These are phyloP conservation scores for Hypoxylon perforatum DNA, from an alignment of 495 filamentous ascomycete genomes.

Conservation along the genomic window DNA sequence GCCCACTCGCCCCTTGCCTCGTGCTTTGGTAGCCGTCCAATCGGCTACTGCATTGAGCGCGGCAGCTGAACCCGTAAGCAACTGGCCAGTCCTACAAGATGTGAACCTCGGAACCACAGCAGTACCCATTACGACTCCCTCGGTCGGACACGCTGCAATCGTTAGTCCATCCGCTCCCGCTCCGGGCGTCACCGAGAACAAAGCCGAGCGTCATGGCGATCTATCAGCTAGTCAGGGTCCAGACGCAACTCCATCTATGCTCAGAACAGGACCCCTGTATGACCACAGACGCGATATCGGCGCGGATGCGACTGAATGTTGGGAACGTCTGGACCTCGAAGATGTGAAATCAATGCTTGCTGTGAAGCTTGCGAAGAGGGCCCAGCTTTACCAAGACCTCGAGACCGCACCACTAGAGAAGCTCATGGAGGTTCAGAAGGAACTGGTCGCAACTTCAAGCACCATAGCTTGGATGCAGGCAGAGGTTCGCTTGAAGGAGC, in stretches of 20 bases:
- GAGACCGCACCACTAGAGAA: too few relatives aligned
- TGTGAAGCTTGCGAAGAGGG: too few relatives aligned
- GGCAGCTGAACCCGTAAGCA: background rate
- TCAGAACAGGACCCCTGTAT: too few relatives aligned
- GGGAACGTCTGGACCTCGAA: too few relatives aligned
- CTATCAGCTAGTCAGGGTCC: background rate
- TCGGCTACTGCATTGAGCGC: background rate
- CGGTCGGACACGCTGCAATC: background rate
- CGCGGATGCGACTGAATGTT: too few relatives aligned
- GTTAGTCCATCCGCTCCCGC: background rate
- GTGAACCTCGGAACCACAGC: background rate
- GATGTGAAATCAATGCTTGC: too few relatives aligned
- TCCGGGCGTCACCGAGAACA: background rate
- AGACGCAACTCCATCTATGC: background rate
- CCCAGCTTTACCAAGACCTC: too few relatives aligned
- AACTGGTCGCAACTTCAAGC: too few relatives aligned
- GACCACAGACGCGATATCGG: too few relatives aligned
- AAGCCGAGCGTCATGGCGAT: background rate
- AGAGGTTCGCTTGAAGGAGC: too few relatives aligned
- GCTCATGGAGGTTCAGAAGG: too few relatives aligned
- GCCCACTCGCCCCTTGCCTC: constrained; percentile 9
- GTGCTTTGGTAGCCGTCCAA: background rate
- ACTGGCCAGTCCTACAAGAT: background rate
- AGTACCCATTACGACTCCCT: background rate
- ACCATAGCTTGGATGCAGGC: too few relatives aligned